Conservation (phyloP, 805 yeast species). For the Geotrichum ghanense region DNA sequence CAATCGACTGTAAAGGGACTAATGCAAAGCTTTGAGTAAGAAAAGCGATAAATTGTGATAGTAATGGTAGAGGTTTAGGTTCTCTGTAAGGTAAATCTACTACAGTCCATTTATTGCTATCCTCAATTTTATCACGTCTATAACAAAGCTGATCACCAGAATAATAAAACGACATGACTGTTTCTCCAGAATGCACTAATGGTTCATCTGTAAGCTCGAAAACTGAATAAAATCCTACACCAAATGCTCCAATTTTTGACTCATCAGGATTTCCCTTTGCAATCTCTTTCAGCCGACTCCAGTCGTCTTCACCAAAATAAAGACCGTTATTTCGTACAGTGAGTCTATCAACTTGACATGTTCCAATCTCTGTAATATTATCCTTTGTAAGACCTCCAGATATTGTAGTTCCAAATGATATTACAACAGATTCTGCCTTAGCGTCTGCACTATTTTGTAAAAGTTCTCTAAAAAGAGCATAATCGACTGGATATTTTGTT, state of each 20-base stretch:
- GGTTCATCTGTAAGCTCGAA: conserved; percentile 81
- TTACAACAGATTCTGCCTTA: conserved; percentile 24
- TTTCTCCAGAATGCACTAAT: conserved; percentile 37
- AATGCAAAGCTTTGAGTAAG: conserved; percentile 28
- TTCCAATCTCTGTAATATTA: conserved; percentile 11
- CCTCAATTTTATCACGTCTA: conserved; percentile 12
- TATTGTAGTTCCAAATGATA: conserved; percentile 18
- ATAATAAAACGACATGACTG: conserved; percentile 28
- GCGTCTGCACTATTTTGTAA: conserved; percentile 33
- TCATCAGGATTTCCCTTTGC: conserved; percentile 34
- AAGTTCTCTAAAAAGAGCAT: conserved; percentile 29
- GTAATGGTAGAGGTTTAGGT: conserved; percentile 22
- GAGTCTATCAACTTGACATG: conserved; percentile 17
- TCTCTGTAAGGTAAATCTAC: conserved; percentile 28
- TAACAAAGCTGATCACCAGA: conserved; percentile 29
- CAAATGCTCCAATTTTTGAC: conserved; percentile 32
- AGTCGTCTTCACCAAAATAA: conserved; percentile 26
- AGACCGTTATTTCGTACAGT: conserved; percentile 28
- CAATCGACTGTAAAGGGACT: conserved; percentile 22
- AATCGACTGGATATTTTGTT: conserved; percentile 33
- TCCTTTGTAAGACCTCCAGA: conserved; percentile 8
- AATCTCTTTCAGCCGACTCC: conserved; percentile 30
- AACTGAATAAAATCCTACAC: conserved; percentile 50
- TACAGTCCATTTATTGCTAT: conserved; percentile 22
- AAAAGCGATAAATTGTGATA: conserved; percentile 26